Evolutionary conservation across 2,329 filamentous ascomycete species (phyloP), one percentile per base, ranked within the genome.

Genomic region (Rhynchosporium secalis): DNA sequence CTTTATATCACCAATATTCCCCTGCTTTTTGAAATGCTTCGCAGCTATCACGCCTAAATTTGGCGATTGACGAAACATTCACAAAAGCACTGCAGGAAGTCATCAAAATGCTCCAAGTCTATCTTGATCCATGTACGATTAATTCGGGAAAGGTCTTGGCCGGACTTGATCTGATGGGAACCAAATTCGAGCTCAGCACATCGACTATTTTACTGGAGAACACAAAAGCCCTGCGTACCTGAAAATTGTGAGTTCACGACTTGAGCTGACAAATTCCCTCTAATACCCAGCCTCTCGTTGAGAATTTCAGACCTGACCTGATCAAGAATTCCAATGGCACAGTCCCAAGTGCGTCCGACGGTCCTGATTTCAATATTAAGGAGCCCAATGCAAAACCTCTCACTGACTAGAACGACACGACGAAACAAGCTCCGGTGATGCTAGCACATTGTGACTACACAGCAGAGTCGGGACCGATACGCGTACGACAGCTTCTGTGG

Each of bases 371-470:
- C 49, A 62, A 46, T 26, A 62, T 66, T 38, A 64, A 60, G 26
- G 65, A 66, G 43, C 63, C 62, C 6, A 66, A 66, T 26, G 65
- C 33, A 41, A 66, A 66, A n/a, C 52, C 56, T 12, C 12, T 66
- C 9, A 66, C 64, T n/a, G 40, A 64, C 13, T 56, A 66, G 45
- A 64, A 51, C 3, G 57, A 60, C 33, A 66, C 64, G 2, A 58
- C 59, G 9, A 62, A 64, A 40, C 62, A 62, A 15, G 57, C 64
- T 3, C 64, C 64, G 7, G 64, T 66, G 7, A 64, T 64, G 64
- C 38, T 66, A 3, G 62, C 62, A 1, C 64, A 66, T 47, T 66
- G 64, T 49, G 64, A 66, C 60, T 66, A 66, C 36, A 66, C 64
- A 5, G 51, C 28, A 29, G 43, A 46, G n/a, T 46, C 43, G 2